phyloP scores from a whole-genome alignment of 2,329 filamentous ascomycete species.

The Sporothrix inflata region DNA sequence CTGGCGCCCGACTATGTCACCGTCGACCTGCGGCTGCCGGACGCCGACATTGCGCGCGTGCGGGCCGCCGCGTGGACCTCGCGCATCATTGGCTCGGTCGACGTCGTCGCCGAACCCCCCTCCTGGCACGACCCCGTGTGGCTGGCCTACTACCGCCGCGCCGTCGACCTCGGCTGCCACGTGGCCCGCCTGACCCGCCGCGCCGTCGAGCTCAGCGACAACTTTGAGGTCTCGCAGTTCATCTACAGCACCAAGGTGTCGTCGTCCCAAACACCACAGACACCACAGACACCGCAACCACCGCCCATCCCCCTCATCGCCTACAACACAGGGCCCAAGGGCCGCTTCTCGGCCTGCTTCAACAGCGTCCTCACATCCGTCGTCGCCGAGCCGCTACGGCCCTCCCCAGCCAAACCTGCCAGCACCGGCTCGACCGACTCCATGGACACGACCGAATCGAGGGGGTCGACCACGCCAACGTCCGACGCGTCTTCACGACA shows the following conservation, averaged over 20 bases:
- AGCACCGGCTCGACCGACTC: background rate
- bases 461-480: background rate
- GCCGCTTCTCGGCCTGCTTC: slow-evolving; percentile 45
- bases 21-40: slow-evolving; percentile 62
- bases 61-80: slow-evolving; percentile 57
- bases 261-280: slow-evolving; percentile 45
- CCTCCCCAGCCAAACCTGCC: slow-evolving; percentile 33
- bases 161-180: slow-evolving; percentile 60
- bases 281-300: background rate
- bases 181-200: slow-evolving; percentile 64
- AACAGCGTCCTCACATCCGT: slow-evolving; percentile 58
- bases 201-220: slow-evolving; percentile 58
- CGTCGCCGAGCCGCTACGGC: slow-evolving; percentile 45
- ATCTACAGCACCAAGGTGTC: slow-evolving; percentile 48
- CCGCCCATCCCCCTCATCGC: slow-evolving; percentile 52
- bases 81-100: slow-evolving; percentile 63
- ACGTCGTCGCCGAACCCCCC: slow-evolving; percentile 45
- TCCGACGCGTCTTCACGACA: background rate
- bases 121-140: slow-evolving; percentile 61
- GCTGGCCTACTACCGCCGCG: slow-evolving; percentile 56
- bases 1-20: slow-evolving; percentile 67
- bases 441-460: background rate
- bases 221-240: slow-evolving; percentile 54
- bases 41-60: slow-evolving; percentile 52
- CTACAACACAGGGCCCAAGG: slow-evolving; percentile 50